Conservation (phyloP, 2,329 filamentous ascomycete species). For the Phaeosphaeria sp. region DNA sequence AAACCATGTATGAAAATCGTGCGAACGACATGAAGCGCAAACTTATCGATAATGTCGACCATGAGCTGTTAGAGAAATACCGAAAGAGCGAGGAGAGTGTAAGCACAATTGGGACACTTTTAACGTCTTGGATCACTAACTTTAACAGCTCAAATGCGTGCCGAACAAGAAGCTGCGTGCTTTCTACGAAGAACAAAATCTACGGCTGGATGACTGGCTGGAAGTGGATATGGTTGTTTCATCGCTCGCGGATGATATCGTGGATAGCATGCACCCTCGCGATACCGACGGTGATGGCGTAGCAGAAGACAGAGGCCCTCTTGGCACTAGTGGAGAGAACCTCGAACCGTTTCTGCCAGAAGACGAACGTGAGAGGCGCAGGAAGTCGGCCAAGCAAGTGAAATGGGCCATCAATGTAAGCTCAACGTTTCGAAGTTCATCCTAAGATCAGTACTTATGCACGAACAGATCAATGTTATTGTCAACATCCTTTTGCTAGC, state of each 20-base stretch:
- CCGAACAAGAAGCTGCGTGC: conserved; percentile 58
- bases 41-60: conserved; percentile 56
- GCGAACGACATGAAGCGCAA: conserved; percentile 57
- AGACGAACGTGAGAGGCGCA: conserved; percentile 58
- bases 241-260: conserved; percentile 63
- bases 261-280: conserved; percentile 64
- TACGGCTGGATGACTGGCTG: conserved; percentile 62
- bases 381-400: conserved; percentile 56
- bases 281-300: conserved; percentile 64
- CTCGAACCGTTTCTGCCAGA: conserved; percentile 64
- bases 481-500: conserved; percentile 64
- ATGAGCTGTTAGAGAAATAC: conserved; percentile 56
- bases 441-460: conserved; percentile 8
- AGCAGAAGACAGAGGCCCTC: conserved; percentile 59
- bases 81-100: conserved; percentile 60
- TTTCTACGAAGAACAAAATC: conserved; percentile 64
- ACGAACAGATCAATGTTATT: conserved; percentile 60
- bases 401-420: conserved; percentile 63
- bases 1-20: conserved; percentile 54
- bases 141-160: conserved; percentile 55
- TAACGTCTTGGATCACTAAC: background rate
- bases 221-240: conserved; percentile 65
- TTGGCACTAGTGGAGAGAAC: conserved; percentile 57
- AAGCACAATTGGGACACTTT: conserved; percentile 1
- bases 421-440: background rate